Evolutionary conservation across 176 grass and related monocot species (phyloP).

Genomic region (barley (Hordeum vulgare)): DNA sequence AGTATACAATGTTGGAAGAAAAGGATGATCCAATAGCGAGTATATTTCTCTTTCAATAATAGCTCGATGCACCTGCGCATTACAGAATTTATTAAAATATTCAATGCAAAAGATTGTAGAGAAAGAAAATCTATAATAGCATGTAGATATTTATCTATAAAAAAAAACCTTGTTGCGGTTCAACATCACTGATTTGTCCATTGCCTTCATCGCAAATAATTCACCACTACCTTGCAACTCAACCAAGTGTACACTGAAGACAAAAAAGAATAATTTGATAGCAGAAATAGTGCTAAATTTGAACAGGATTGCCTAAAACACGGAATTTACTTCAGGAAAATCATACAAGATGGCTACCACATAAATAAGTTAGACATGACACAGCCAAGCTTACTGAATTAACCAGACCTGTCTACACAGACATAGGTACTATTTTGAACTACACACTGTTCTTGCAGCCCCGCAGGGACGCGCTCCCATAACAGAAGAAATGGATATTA

Average conservation of each 20-base stretch:
- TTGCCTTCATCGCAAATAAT: slow-evolving; percentile 98
- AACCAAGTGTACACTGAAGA: slow-evolving; percentile 87
- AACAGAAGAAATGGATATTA: background rate
- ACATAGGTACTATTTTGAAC: background rate
- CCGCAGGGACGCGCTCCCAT: background rate
- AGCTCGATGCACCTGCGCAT: slow-evolving; percentile 82
- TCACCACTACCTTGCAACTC: slow-evolving; percentile 89
- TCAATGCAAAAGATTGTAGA: background rate
- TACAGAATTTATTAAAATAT: background rate
- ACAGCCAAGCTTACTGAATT: background rate
- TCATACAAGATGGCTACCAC: background rate
- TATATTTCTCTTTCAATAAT: slow-evolving; percentile 97
- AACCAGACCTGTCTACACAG: background rate
- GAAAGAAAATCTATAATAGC: background rate
- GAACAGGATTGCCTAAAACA: background rate
- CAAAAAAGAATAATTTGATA: slow-evolving; percentile 1
- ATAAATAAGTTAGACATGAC: background rate
- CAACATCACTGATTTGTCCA: slow-evolving; percentile 98
- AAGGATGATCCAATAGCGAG: slow-evolving; percentile 90
- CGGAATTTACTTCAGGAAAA: slow-evolving; percentile 8
- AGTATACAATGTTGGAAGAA: slow-evolving; percentile 93
- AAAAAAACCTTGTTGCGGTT: slow-evolving; percentile 91
- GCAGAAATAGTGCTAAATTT: background rate
- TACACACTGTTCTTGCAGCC: slow-evolving; percentile 3
- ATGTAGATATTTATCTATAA: background rate